A percentile compares a stretch with the other conserved stretches of the same genome.
Evolutionary conservation across 805 yeast species (phyloP).

Genomic region (Wickerhamiella siamensis): DNA sequence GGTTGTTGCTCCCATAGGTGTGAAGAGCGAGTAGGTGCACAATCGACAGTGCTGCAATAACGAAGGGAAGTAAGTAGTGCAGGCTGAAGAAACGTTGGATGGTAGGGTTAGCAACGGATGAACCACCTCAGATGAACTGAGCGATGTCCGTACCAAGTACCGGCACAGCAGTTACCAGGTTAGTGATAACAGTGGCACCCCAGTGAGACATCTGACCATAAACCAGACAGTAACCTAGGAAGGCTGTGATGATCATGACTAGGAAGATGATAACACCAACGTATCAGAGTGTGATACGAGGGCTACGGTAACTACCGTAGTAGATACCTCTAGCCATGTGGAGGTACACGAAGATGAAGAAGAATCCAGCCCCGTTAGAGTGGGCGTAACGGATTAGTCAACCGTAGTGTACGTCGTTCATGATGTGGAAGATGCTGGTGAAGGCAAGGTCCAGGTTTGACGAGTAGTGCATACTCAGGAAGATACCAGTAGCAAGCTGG

Average conservation of each 20-base stretch:
- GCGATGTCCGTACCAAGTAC: slow-evolving; percentile 3
- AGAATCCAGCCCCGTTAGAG: slow-evolving; percentile 3
- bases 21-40: no score
- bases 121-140: no score
- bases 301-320: slow-evolving; percentile 1
- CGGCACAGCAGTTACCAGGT: slow-evolving; percentile 1
- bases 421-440: slow-evolving; percentile 1
- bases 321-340: slow-evolving; percentile 4
- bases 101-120: no score
- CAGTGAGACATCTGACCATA: slow-evolving; percentile 3
- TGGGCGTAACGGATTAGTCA: slow-evolving; percentile 2
- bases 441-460: slow-evolving; percentile 3
- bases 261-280: slow-evolving; percentile 1
- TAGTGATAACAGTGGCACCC: slow-evolving; percentile 1
- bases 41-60: no score
- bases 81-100: no score
- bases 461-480: slow-evolving; percentile 2
- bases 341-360: slow-evolving; percentile 3
- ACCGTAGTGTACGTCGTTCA: slow-evolving; percentile 2
- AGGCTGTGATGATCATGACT: slow-evolving; percentile 1
- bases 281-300: background rate
- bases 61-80: no score
- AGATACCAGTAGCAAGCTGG: slow-evolving; percentile 10
- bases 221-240: slow-evolving; percentile 1
- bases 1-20: no score